These are phyloP conservation scores for Yamadazyma takamatsuzukensis DNA, from an alignment of 805 yeast genomes.

Conservation along the genomic window DNA sequence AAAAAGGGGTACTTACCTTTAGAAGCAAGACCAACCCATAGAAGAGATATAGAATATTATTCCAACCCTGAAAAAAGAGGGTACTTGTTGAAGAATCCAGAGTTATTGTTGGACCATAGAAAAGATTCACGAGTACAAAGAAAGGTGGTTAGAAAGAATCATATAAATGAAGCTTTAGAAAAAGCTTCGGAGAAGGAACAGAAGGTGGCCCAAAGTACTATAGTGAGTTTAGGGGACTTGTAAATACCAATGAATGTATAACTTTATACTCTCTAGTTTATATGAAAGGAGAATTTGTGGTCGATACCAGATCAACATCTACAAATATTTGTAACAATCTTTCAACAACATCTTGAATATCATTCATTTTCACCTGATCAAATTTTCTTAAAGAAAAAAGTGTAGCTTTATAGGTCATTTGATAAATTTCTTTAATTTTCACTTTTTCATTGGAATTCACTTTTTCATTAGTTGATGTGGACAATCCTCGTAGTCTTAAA, in stretches of 20 bases:
- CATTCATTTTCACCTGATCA: conserved; percentile 21
- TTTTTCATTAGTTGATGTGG: conserved; percentile 17
- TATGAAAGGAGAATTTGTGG: conserved; percentile 5
- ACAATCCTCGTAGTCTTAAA: conserved; percentile 37
- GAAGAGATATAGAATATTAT: conserved; percentile 78
- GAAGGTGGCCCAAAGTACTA: conserved; percentile 14
- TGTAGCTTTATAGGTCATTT: conserved; percentile 37
- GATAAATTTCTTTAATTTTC: conserved; percentile 37
- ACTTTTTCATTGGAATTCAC: conserved; percentile 27
- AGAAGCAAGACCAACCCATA: conserved; percentile 79
- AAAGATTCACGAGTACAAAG: conserved; percentile 15
- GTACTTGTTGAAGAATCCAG: conserved; percentile 48
- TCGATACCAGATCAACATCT: conserved; percentile 16
- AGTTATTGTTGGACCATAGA: conserved; percentile 37
- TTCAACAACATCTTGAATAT: conserved; percentile 39
- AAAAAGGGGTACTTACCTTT: conserved; percentile 79
- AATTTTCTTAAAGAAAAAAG: conserved; percentile 37
- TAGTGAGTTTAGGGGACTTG: conserved; percentile 19
- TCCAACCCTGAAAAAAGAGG: conserved; percentile 72
- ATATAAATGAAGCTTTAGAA: conserved; percentile 35
- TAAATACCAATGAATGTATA: conserved; percentile 8
- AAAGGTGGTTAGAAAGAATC: conserved; percentile 25
- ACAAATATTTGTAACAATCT: conserved; percentile 33
- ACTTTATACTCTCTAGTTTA: conserved; percentile 1
- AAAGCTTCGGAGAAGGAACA: conserved; percentile 20